Percentiles rank a stretch among this genome's conserved stretches.
These are phyloP conservation scores for Apophysomyces sp. DNA, from an alignment of 371 early-diverging fungal species.

Conservation along the genomic window DNA sequence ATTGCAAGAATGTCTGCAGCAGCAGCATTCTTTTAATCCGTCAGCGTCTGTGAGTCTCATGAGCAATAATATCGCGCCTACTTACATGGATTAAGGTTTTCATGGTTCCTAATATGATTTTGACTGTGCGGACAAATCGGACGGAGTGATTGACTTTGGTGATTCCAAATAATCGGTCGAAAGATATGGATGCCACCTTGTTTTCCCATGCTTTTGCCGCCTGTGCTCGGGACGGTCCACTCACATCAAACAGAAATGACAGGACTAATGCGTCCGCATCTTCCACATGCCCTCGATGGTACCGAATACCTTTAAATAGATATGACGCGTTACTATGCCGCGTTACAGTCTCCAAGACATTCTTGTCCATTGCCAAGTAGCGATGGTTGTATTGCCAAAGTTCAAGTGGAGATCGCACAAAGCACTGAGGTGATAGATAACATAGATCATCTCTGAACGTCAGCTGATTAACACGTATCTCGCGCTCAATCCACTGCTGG, in stretches of 20 bases:
- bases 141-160: neutral
- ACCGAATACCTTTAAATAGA: constrained; percentile 14
- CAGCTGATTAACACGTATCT: constrained; percentile 35
- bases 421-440: constrained; percentile 29
- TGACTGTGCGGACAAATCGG: constrained; percentile 2
- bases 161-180: constrained; percentile 46
- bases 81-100: neutral
- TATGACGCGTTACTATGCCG: constrained; percentile 11
- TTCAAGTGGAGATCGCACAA: constrained; percentile 34
- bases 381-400: constrained; percentile 39
- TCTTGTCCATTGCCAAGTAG: constrained; percentile 24
- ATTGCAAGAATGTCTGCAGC: constrained; percentile 81
- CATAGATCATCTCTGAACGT: constrained; percentile 39
- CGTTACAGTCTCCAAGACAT: constrained; percentile 34
- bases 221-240: constrained; percentile 43
- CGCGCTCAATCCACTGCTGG: constrained; percentile 53
- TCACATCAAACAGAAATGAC: constrained; percentile 57
- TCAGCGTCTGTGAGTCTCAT: constrained; percentile 42
- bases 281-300: constrained; percentile 12
- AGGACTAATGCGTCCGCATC: constrained; percentile 41
- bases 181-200: constrained; percentile 39
- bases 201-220: constrained; percentile 44
- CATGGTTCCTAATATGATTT: constrained; percentile 26
- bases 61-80: neutral
- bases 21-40: constrained; percentile 65